Conservation (phyloP, 2,329 filamentous ascomycete genomes). For the Apiospora phragmitis region DNA sequence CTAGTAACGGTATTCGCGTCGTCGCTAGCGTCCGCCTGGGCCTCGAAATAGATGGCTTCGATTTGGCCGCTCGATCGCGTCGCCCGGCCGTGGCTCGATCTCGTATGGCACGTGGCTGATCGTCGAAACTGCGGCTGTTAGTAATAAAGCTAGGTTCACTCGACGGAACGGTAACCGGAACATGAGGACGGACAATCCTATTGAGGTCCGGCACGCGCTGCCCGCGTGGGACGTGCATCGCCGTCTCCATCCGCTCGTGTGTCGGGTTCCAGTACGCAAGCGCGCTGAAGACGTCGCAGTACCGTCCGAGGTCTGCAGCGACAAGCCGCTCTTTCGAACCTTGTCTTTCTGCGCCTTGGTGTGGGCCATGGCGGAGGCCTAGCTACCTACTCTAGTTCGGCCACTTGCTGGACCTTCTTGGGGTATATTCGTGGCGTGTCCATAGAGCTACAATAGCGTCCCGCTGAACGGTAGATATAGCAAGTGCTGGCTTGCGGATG, state of each 20-base stretch:
- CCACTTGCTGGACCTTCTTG: background rate
- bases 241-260: background rate
- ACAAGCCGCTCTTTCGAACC: background rate
- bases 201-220: background rate
- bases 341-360: background rate
- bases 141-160: background rate
- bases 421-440: background rate
- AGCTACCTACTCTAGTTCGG: background rate
- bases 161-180: background rate
- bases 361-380: background rate
- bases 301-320: background rate
- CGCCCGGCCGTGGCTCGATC: background rate
- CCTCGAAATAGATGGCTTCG: background rate
- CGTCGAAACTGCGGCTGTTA: background rate
- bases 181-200: background rate
- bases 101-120: background rate
- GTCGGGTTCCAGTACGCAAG: slow-evolving; percentile 2
- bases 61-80: background rate
- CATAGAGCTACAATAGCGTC: background rate
- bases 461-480: background rate
- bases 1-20: background rate
- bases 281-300: no score
- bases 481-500: background rate
- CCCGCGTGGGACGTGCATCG: background rate
- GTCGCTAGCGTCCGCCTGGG: background rate